Conservation (phyloP, 2,329 filamentous ascomycete species). For the Rosellinia necatrix region DNA sequence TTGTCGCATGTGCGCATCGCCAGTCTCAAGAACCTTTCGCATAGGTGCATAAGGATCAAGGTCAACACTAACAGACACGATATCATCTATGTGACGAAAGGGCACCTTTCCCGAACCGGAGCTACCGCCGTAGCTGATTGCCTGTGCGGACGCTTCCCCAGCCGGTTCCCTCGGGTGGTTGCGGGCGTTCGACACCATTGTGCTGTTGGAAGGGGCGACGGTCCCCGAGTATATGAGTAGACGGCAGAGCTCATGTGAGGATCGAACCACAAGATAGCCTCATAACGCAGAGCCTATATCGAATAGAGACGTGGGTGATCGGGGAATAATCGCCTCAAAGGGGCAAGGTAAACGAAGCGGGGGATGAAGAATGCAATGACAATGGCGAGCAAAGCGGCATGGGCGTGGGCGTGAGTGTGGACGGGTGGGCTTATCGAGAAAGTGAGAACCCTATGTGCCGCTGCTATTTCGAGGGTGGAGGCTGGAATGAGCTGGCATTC, state of each 20-base stretch:
- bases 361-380: neutral
- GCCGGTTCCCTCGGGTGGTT: slow-evolving; percentile 15
- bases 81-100: slow-evolving; percentile 59
- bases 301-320: neutral
- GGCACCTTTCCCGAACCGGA: slow-evolving; percentile 40
- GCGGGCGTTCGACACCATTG: slow-evolving; percentile 28
- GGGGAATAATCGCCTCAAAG: neutral
- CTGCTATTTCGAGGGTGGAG: slow-evolving; percentile 28
- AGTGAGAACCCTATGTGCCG: slow-evolving; percentile 33
- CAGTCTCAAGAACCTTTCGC: slow-evolving; percentile 57
- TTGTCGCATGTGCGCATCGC: slow-evolving; percentile 58
- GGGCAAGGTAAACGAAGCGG: neutral
- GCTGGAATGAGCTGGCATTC: slow-evolving; percentile 39
- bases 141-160: neutral
- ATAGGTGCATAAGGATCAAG: slow-evolving; percentile 56
- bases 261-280: slow-evolving; percentile 1
- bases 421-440: slow-evolving; percentile 4
- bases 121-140: slow-evolving; percentile 15
- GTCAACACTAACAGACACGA: slow-evolving; percentile 52
- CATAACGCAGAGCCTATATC: slow-evolving; percentile 14
- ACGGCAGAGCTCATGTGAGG: slow-evolving; percentile 36
- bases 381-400: neutral
- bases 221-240: slow-evolving; percentile 30
- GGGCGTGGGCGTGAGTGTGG: neutral
- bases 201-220: slow-evolving; percentile 13